phyloP scores from a whole-genome alignment of 2,329 filamentous ascomycete genomes.

The Colletotrichum sp. region DNA sequence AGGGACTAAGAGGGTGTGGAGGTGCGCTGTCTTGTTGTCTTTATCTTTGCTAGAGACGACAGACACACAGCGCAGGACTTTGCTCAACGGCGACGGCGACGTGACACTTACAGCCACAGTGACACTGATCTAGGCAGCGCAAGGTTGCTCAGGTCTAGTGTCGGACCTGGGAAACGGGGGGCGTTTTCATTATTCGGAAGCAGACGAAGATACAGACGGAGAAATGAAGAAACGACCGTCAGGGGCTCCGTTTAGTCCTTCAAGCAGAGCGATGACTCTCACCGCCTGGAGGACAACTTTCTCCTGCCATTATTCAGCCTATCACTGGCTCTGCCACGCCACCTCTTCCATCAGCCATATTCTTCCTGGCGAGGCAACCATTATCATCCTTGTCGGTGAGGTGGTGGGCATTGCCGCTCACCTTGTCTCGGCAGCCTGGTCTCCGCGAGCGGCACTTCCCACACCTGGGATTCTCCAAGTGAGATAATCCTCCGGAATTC shows the following conservation, averaged over 20 bases:
- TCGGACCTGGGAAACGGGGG: neutral
- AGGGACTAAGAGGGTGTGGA: conserved; percentile 3
- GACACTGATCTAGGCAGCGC: neutral
- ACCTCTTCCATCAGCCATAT: neutral
- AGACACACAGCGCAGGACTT: neutral
- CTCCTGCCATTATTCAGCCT: neutral
- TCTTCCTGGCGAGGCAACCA: conserved; percentile 1
- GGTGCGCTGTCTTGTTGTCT: neutral
- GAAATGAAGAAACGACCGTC: neutral
- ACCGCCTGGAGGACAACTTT: neutral
- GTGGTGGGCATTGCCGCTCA: conserved; percentile 4
- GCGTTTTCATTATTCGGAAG: neutral
- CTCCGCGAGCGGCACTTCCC: neutral
- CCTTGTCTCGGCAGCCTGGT: conserved; percentile 13
- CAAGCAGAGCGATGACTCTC: neutral
- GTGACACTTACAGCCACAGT: neutral
- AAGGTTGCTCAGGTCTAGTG: neutral
- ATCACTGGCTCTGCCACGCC: conserved; percentile 4
- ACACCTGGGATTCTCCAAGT: neutral
- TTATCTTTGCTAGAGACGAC: neutral
- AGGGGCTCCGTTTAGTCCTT: neutral
- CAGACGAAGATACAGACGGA: neutral
- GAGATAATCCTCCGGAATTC: neutral
- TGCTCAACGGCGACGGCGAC: neutral
- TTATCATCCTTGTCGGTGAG: conserved; percentile 16